Conservation (phyloP, 345 rosid species). For the Durio zibethinus region DNA sequence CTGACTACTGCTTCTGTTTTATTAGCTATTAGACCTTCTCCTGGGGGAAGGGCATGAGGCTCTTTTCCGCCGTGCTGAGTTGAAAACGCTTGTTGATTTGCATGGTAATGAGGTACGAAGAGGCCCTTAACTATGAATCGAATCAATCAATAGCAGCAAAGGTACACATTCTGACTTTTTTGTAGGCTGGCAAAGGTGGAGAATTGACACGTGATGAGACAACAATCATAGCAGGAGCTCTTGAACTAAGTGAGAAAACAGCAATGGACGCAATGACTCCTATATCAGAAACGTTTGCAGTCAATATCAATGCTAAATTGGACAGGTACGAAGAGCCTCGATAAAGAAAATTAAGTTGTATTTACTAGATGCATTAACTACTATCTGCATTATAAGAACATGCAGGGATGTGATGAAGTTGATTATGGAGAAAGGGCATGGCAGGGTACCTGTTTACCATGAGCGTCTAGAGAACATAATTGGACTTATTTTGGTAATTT, state of each 20-base stretch:
- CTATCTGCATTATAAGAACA: neutral
- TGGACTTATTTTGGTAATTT: constrained; percentile 55
- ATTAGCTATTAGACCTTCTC: constrained; percentile 45
- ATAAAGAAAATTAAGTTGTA: neutral
- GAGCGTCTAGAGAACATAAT: constrained; percentile 56
- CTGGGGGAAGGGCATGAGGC: constrained; percentile 55
- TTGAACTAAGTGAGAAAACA: constrained; percentile 55
- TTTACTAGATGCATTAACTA: neutral
- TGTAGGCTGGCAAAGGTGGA: constrained; percentile 75
- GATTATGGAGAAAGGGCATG: constrained; percentile 66
- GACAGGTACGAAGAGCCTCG: constrained; percentile 36
- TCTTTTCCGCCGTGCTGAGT: constrained; percentile 60
- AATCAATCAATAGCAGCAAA: neutral
- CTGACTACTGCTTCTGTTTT: neutral
- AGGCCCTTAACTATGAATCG: neutral
- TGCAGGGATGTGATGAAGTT: constrained; percentile 50
- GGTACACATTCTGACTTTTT: neutral
- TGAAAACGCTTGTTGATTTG: constrained; percentile 60
- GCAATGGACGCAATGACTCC: constrained; percentile 69
- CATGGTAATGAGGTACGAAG: constrained; percentile 64
- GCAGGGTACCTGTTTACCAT: constrained; percentile 65
- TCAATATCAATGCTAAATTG: constrained; percentile 52
- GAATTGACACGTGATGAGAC: constrained; percentile 68
- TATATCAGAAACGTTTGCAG: constrained; percentile 49
- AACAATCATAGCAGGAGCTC: constrained; percentile 68